These are phyloP conservation scores for Suhomyces atakaporum DNA, from an alignment of 1,139 yeast species.

Conservation along the genomic window DNA sequence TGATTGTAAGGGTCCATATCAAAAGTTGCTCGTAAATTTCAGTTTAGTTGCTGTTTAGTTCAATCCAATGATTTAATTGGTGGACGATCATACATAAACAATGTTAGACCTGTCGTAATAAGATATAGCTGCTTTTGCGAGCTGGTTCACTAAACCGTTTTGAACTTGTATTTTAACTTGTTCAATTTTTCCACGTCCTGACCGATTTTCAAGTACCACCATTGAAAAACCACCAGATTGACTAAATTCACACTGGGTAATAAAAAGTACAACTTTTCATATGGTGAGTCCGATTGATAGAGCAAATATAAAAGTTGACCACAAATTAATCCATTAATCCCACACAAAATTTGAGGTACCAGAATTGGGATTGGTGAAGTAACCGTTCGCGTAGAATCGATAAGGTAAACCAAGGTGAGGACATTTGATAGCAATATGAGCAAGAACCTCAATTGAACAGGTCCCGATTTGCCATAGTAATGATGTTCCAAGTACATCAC, in stretches of 20 bases:
- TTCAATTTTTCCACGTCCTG: slow-evolving; percentile 14
- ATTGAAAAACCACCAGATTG: slow-evolving; percentile 14
- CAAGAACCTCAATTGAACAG: slow-evolving; percentile 6
- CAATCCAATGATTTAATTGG: too few relatives aligned
- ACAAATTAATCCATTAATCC: slow-evolving; percentile 15
- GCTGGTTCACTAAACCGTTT: slow-evolving; percentile 15
- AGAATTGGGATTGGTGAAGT: not conserved
- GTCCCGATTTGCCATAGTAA: slow-evolving; percentile 2
- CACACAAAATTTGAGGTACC: slow-evolving; percentile 2
- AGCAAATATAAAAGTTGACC: slow-evolving; percentile 13
- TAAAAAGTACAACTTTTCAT: slow-evolving; percentile 13
- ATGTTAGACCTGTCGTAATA: too few relatives aligned
- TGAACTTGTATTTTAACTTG: slow-evolving; percentile 16
- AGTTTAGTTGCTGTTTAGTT: too few relatives aligned
- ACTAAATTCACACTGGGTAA: slow-evolving; percentile 17
- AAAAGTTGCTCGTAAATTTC: too few relatives aligned
- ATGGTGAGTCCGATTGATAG: not conserved
- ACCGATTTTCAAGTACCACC: slow-evolving; percentile 15
- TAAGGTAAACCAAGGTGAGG: slow-evolving; percentile 11
- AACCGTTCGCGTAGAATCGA: slow-evolving; percentile 3
- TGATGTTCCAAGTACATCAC: slow-evolving; percentile 13
- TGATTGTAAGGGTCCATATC: too few relatives aligned
- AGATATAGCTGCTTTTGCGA: too few relatives aligned
- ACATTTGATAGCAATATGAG: slow-evolving; percentile 9
- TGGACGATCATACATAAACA: too few relatives aligned